A percentile compares a stretch with the other conserved stretches of the same genome.
Conservation (phyloP, 2,329 filamentous ascomycete species). For the Ophiosphaerella herpotricha region DNA sequence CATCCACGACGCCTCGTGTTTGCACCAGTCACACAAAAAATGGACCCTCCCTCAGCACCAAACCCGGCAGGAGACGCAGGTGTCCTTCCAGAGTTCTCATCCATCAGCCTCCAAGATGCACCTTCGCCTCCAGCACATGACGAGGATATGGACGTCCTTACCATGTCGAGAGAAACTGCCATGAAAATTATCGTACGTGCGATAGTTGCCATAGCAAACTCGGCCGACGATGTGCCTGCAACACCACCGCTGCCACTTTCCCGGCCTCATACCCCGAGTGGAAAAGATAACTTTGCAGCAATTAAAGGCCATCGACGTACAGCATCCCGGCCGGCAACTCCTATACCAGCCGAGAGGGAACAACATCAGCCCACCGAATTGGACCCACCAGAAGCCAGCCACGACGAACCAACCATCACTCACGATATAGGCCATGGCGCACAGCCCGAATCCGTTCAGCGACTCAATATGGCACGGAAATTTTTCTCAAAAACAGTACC, state of each 20-base stretch:
- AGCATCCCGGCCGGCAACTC: slow-evolving; percentile 45
- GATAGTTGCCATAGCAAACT: slow-evolving; percentile 64
- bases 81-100: slow-evolving; percentile 44
- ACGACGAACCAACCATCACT: slow-evolving; percentile 54
- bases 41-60: slow-evolving; percentile 44
- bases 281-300: slow-evolving; percentile 34
- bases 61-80: slow-evolving; percentile 49
- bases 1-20: slow-evolving; percentile 34
- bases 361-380: slow-evolving; percentile 47
- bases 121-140: slow-evolving; percentile 47
- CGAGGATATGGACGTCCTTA: slow-evolving; percentile 69
- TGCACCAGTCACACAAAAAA: slow-evolving; percentile 29
- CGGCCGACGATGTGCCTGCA: slow-evolving; percentile 78
- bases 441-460: slow-evolving; percentile 75
- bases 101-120: slow-evolving; percentile 39
- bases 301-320: slow-evolving; percentile 38
- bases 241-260: slow-evolving; percentile 67
- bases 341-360: slow-evolving; percentile 48
- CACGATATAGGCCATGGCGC: slow-evolving; percentile 63
- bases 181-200: slow-evolving; percentile 75
- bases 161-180: slow-evolving; percentile 72
- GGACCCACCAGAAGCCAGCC: slow-evolving; percentile 56
- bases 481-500: slow-evolving; percentile 92
- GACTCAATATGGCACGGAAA: slow-evolving; percentile 83
- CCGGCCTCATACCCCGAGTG: slow-evolving; percentile 61